Base-by-base conservation (phyloP, 1,139 yeast species). In the Blastobotrys malaysiensis region DNA sequence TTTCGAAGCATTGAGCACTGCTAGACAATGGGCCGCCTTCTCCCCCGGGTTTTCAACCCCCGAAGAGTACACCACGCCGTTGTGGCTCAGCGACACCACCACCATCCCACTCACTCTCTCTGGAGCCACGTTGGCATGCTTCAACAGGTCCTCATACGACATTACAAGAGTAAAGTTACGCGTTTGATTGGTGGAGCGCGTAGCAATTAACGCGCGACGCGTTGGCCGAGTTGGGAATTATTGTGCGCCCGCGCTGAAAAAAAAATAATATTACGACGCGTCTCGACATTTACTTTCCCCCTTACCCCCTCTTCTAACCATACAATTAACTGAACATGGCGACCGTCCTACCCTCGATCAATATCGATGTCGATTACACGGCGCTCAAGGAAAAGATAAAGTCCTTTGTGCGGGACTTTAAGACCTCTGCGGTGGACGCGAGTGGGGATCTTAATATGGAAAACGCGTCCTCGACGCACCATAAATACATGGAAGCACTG, bases 401-500 rank as follows among this genome's bases (percentile, higher is more conserved):
- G 45, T 43, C 58, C 24, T 66, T 66, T 52, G 50, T 65, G 51
- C 44, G 54, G 45, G 64, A 65, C 45, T 66, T 57, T 57, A 66
- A 66, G 56, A 55, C 63, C 9, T 52, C 58, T 45, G 50, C 53
- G 16, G 57, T 52, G n/a, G 61, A 57, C 45, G 52, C 51, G 36
- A 52, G 52, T 13, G 59, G 50, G 9, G 59, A 54, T 43, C 50
- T 46, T 53, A 57, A 36, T 9, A 52, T 51, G 53, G 57, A 54
- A 16, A 50, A 53, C 39, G 59, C 20, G 50, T 14, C 45, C 13
- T 51, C 47, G 19, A 43, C 53, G 31, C 44, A 26, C 31, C 21
- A 44, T 16, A 93, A 93, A 69, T 93, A 93, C 70, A 74, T 86
- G 83, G 76, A 74, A 45, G 61, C 86, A n/a, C 74, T 93, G 52